phyloP scores from a whole-genome alignment of 495 filamentous ascomycete genomes.

The Neurospora cerealis region DNA sequence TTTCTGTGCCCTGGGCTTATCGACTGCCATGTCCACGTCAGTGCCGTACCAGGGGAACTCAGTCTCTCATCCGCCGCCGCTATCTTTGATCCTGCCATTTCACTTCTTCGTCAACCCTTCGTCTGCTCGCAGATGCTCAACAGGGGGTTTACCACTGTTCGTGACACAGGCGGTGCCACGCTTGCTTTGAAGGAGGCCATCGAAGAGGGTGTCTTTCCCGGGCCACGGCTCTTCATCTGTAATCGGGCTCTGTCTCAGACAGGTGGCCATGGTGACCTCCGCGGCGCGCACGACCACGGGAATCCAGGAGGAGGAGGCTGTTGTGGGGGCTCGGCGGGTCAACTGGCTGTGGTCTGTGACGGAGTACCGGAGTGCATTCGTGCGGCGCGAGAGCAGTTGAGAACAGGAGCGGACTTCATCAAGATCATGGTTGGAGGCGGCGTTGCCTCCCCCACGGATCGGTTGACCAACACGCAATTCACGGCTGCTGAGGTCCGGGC shows the following conservation, averaged over 20 bases:
- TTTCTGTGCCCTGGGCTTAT: slow-evolving; percentile 47
- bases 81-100: slow-evolving; percentile 4
- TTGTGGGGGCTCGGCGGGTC: slow-evolving; percentile 23
- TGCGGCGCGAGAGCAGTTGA: slow-evolving; percentile 40
- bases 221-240: slow-evolving; percentile 31
- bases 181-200: slow-evolving; percentile 42
- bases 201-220: slow-evolving; percentile 38
- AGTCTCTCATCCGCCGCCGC: slow-evolving; percentile 8
- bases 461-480: slow-evolving; percentile 41
- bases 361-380: slow-evolving; percentile 42
- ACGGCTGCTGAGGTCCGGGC: slow-evolving; percentile 41
- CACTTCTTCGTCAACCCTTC: slow-evolving; percentile 34
- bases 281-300: slow-evolving; percentile 19
- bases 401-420: slow-evolving; percentile 44
- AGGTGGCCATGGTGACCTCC: slow-evolving; percentile 45
- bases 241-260: slow-evolving; percentile 37
- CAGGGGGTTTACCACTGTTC: slow-evolving; percentile 43
- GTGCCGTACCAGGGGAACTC: slow-evolving; percentile 32
- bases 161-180: slow-evolving; percentile 44
- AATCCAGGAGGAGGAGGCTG: slow-evolving; percentile 30
- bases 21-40: slow-evolving; percentile 50
- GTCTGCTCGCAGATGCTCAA: slow-evolving; percentile 37
- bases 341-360: slow-evolving; percentile 35
- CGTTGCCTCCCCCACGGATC: slow-evolving; percentile 42
- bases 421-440: slow-evolving; percentile 50